Evolutionary conservation across 306 rosid species (phyloP), one percentile per base, ranked within the genome.

Genomic region (Ochetophila trinervis): DNA sequence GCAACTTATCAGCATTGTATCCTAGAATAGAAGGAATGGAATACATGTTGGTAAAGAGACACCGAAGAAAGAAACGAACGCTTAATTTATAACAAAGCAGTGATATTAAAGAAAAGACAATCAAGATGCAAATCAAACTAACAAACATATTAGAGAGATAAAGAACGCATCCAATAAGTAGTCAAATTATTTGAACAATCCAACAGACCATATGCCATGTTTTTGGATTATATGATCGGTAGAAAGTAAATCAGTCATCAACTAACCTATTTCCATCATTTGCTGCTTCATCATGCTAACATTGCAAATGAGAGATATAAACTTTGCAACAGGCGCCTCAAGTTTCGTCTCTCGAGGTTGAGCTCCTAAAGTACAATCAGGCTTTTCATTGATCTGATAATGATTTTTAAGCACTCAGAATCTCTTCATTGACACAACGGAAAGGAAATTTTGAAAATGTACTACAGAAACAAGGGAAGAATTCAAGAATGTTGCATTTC

Each of bases 221-320:
- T 59, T 66, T 70, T 53, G 65, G 62, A 77, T 50, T 64, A 65
- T 70, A 67, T 67, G 57, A 14, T 15, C 22, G 8, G 7, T 23
- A 57, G 65, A 48, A 55, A 36, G 71, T 30, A 34, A 56, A 58
- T 37, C 53, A 42, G 27, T 63, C 44, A 69, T 55, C 15, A 65
- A 70, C 94, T 60, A 66, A 93, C 99, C 99, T 78, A 93, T 93
- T 90, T 93, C 96, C 97, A 93, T 89, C 99, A 93, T 93, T 53
- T 90, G 97, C 67, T 90, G 99, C 83, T 81, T 84, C 99, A 93
- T 93, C 99, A 93, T 93, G 83, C 88, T 79, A 65, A 90, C 61
- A 34, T 93, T 90, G 83, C 99, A 90, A 76, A 93, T 75, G 30
- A 93, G 96, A 57, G 99, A 90, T 57, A 93, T 83, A 68, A 93